These are phyloP conservation scores for Xylariaceae sp. DNA, from an alignment of 2,329 filamentous ascomycete genomes.

Conservation along the genomic window DNA sequence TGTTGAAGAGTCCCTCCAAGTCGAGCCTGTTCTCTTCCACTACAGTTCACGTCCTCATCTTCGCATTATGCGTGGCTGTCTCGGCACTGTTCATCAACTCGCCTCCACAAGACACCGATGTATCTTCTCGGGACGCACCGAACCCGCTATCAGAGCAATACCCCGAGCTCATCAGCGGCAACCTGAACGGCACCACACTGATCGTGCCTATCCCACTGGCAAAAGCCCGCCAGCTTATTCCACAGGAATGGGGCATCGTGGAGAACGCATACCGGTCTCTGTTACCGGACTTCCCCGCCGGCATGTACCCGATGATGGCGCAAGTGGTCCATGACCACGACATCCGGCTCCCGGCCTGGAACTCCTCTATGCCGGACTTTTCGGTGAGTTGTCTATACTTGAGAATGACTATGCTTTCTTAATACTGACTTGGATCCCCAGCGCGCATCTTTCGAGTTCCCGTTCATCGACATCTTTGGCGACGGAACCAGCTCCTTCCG, in stretches of 20 bases:
- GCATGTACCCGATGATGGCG: constrained; percentile 49
- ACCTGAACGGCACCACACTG: constrained; percentile 48
- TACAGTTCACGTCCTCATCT: not conserved
- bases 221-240: constrained; percentile 43
- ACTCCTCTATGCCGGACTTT: constrained; percentile 42
- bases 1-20: not conserved
- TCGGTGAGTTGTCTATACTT: constrained; percentile 32
- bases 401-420: not conserved
- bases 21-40: not conserved
- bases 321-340: constrained; percentile 49
- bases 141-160: constrained; percentile 46
- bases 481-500: constrained; percentile 45
- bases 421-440: constrained; percentile 20
- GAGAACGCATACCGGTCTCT: constrained; percentile 42
- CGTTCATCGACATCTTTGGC: constrained; percentile 49
- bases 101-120: constrained; percentile 1
- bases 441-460: constrained; percentile 49
- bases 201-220: constrained; percentile 47
- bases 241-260: constrained; percentile 44
- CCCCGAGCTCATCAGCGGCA: constrained; percentile 44
- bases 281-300: constrained; percentile 43
- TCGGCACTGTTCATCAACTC: not conserved
- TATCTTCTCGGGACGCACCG: constrained; percentile 27
- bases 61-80: not conserved
- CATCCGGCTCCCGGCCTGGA: constrained; percentile 36